Percentiles rank a stretch among this genome's conserved stretches.
phyloP scores from a whole-genome alignment of 768 basidiomycete genomes.

The Tephrocybe sp. region DNA sequence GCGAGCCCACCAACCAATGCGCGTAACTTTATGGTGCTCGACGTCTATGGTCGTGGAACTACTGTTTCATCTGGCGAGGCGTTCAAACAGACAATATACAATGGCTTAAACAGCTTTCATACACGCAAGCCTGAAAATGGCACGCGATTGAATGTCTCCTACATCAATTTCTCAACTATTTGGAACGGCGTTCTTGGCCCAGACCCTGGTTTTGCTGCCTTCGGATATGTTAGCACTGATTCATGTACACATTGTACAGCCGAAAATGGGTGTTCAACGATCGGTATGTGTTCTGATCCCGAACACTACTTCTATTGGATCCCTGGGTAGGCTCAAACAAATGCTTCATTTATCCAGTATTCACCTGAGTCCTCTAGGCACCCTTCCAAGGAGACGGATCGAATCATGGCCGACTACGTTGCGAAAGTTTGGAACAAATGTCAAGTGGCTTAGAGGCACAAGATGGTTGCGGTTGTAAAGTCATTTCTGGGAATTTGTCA shows the following conservation, averaged over 20 bases:
- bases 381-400: conserved; percentile 46
- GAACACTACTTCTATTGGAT: conserved; percentile 56
- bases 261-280: conserved; percentile 30
- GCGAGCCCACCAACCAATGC: conserved; percentile 49
- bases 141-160: conserved; percentile 37
- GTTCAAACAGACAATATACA: conserved; percentile 44
- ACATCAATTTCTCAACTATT: conserved; percentile 45
- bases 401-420: conserved; percentile 54
- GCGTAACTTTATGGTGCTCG: conserved; percentile 45
- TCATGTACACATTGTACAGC: conserved; percentile 30
- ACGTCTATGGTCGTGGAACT: conserved; percentile 48
- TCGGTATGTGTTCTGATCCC: conserved; percentile 35
- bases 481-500: too few relatives aligned
- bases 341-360: background rate
- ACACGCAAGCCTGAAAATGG: conserved; percentile 20
- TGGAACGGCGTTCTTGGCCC: conserved; percentile 47
- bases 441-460: conserved; percentile 7
- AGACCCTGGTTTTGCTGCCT: conserved; percentile 42
- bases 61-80: conserved; percentile 40
- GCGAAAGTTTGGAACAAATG: conserved; percentile 37
- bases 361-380: conserved; percentile 30
- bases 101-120: conserved; percentile 37
- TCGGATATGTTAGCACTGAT: conserved; percentile 43
- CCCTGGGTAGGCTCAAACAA: conserved; percentile 33
- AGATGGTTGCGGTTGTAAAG: too few relatives aligned